Percentiles rank a stretch among this genome's conserved stretches.
These are phyloP conservation scores for Trichoderma lentiforme DNA, from an alignment of 2,329 filamentous ascomycete genomes.

Conservation along the genomic window DNA sequence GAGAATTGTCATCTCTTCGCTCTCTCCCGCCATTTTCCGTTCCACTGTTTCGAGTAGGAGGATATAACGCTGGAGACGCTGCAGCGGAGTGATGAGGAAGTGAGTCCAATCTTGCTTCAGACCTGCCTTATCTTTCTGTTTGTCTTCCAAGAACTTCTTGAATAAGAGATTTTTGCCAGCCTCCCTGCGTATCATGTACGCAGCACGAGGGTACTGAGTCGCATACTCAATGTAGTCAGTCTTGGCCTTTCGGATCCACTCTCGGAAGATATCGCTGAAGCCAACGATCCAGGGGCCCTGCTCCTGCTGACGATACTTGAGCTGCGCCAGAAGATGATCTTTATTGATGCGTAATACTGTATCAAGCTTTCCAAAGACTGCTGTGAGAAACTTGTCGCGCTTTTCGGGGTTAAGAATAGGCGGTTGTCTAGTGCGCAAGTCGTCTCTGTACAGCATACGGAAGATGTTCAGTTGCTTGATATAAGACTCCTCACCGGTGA, in stretches of 20 bases:
- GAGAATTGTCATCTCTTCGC: slow-evolving; percentile 85
- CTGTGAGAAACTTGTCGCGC: slow-evolving; percentile 72
- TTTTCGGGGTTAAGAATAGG: slow-evolving; percentile 77
- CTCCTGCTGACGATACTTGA: slow-evolving; percentile 95
- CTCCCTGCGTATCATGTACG: slow-evolving; percentile 80
- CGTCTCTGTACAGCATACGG: slow-evolving; percentile 79
- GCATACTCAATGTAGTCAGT: slow-evolving; percentile 89
- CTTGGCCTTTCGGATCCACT: slow-evolving; percentile 96
- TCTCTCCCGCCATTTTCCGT: slow-evolving; percentile 78
- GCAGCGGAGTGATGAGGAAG: slow-evolving; percentile 90
- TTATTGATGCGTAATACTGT: slow-evolving; percentile 87
- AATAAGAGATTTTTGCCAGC: slow-evolving; percentile 82
- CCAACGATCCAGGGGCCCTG: slow-evolving; percentile 92
- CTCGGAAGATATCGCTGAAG: slow-evolving; percentile 94
- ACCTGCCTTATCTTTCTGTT: slow-evolving; percentile 72
- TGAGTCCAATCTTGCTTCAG: slow-evolving; percentile 89
- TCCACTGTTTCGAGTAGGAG: slow-evolving; percentile 79
- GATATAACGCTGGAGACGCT: slow-evolving; percentile 84
- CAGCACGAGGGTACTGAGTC: slow-evolving; percentile 78
- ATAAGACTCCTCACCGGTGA: slow-evolving; percentile 87
- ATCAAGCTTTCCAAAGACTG: slow-evolving; percentile 90
- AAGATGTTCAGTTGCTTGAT: slow-evolving; percentile 88
- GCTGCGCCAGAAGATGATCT: slow-evolving; percentile 83
- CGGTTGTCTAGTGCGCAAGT: slow-evolving; percentile 68
- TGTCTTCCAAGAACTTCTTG: slow-evolving; percentile 77